A percentile compares a stretch with the other conserved stretches of the same genome.
These are phyloP conservation scores for Pseudogymnoascus sp. DNA, from an alignment of 2,329 filamentous ascomycete genomes.

Conservation along the genomic window DNA sequence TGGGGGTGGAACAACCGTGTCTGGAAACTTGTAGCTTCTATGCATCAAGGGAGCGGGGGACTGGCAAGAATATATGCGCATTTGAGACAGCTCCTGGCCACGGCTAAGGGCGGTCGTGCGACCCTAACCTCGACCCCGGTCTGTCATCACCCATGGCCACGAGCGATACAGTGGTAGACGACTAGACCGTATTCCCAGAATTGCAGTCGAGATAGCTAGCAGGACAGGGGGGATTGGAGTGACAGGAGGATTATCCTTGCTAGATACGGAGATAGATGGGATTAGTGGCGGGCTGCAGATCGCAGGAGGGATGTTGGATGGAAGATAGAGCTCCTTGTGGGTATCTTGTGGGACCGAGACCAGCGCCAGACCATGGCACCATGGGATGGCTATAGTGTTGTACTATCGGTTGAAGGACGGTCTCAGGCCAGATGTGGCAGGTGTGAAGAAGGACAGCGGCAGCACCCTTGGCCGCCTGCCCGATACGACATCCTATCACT, in stretches of 20 bases:
- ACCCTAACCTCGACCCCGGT: neutral
- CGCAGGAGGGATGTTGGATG: neutral
- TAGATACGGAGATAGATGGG: neutral
- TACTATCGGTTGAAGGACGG: neutral
- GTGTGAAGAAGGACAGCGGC: neutral
- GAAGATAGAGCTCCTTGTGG: neutral
- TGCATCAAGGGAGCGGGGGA: constrained; percentile 1
- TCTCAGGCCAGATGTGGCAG: neutral
- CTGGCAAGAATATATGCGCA: constrained; percentile 1
- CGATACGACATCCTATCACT: neutral
- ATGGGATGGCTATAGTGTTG: neutral
- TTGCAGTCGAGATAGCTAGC: constrained; percentile 1
- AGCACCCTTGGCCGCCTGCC: constrained; percentile 1
- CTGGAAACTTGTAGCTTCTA: constrained; percentile 4
- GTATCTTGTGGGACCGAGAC: neutral
- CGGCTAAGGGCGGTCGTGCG: constrained; percentile 2
- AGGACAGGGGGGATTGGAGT: neutral
- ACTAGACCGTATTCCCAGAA: neutral
- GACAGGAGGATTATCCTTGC: neutral
- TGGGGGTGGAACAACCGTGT: neutral
- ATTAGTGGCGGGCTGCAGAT: neutral
- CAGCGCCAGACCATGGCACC: neutral
- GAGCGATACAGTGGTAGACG: neutral
- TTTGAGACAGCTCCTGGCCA: constrained; percentile 2
- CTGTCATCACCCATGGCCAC: constrained; percentile 1